Conservation (phyloP, 2,329 filamentous ascomycete genomes). For the Proliferodiscus dingleyae region DNA sequence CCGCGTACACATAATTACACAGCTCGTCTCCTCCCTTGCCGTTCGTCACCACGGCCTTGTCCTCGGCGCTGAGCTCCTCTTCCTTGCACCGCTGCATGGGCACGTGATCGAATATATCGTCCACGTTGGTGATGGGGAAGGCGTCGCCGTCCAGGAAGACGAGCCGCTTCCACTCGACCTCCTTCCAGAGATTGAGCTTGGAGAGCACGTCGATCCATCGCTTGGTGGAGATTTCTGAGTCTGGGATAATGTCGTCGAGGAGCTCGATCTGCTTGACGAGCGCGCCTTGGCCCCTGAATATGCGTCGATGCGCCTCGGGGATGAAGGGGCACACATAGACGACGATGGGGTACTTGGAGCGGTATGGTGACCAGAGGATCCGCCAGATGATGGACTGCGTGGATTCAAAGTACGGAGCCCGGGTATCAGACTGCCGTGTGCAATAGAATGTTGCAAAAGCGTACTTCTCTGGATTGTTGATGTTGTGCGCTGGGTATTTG, state of each 20-base stretch:
- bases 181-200: conserved; percentile 15
- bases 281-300: conserved; percentile 13
- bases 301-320: conserved; percentile 5
- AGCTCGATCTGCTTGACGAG: conserved; percentile 11
- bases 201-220: conserved; percentile 15
- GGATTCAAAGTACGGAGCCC: conserved; percentile 15
- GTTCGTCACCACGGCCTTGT: conserved; percentile 4
- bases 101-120: conserved; percentile 13
- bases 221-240: not conserved
- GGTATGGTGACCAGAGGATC: conserved; percentile 10
- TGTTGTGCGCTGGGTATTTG: conserved; percentile 4
- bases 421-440: conserved; percentile 7
- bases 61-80: not conserved
- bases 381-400: conserved; percentile 15
- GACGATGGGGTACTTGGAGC: conserved; percentile 12
- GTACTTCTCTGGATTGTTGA: conserved; percentile 4
- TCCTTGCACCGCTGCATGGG: conserved; percentile 3
- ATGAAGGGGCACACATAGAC: conserved; percentile 14
- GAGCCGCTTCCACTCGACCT: conserved; percentile 11
- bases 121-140: conserved; percentile 13
- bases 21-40: conserved; percentile 2
- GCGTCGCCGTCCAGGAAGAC: conserved; percentile 13
- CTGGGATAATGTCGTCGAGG: conserved; percentile 8
- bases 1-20: conserved; percentile 8
- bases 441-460: conserved; percentile 15